Percentiles rank a stretch among this genome's conserved stretches.
phyloP scores from a whole-genome alignment of 495 filamentous ascomycete genomes.

The Annulohypoxylon nitens region DNA sequence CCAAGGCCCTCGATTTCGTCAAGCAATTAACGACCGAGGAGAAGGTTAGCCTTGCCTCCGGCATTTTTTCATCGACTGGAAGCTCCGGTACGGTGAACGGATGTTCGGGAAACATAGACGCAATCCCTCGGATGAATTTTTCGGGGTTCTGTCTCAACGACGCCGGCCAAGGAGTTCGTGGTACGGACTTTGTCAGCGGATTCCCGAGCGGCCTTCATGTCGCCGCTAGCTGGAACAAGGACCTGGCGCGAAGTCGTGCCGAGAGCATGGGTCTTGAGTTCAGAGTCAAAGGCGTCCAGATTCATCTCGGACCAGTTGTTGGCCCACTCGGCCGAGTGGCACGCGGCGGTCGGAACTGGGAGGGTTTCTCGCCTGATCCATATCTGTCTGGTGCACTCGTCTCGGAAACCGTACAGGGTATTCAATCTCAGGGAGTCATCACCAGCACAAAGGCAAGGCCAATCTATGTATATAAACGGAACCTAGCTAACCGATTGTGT shows the following conservation, averaged over 20 bases:
- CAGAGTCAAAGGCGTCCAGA: slow-evolving; percentile 72
- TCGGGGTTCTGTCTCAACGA: slow-evolving; percentile 73
- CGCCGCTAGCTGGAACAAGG: slow-evolving; percentile 68
- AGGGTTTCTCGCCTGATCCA: slow-evolving; percentile 62
- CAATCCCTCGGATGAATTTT: slow-evolving; percentile 67
- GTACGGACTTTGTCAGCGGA: slow-evolving; percentile 70
- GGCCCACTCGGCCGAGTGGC: slow-evolving; percentile 65
- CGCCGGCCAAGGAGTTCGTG: slow-evolving; percentile 70
- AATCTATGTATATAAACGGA: slow-evolving; percentile 49
- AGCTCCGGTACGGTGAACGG: slow-evolving; percentile 52
- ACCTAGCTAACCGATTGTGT: slow-evolving; percentile 7
- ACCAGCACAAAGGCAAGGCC: slow-evolving; percentile 63
- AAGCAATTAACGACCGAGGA: slow-evolving; percentile 84
- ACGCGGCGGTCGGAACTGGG: slow-evolving; percentile 68
- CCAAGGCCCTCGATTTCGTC: slow-evolving; percentile 81
- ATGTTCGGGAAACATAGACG: slow-evolving; percentile 65
- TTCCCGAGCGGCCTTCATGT: slow-evolving; percentile 69
- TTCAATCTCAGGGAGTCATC: slow-evolving; percentile 67
- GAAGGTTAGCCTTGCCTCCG: slow-evolving; percentile 70
- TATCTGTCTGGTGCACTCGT: slow-evolving; percentile 61
- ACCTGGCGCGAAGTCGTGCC: slow-evolving; percentile 61
- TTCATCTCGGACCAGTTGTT: slow-evolving; percentile 75
- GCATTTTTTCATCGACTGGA: slow-evolving; percentile 50
- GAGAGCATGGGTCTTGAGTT: slow-evolving; percentile 69
- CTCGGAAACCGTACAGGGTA: slow-evolving; percentile 59